Base-by-base conservation (phyloP, 2,329 filamentous ascomycete species). In the Aspergillus sp. region DNA sequence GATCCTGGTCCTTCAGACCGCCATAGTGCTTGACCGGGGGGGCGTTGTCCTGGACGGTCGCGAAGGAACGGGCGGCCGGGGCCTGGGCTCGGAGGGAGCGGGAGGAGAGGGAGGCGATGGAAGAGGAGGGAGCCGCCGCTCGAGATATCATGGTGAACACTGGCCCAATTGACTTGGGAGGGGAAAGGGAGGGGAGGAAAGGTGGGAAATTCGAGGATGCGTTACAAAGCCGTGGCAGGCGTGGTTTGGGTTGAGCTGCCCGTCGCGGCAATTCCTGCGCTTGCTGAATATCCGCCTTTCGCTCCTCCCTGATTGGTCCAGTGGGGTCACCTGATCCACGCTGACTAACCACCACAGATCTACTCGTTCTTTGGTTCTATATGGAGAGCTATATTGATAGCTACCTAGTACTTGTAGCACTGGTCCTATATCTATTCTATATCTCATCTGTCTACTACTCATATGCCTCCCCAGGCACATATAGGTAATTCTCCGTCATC, bases 1-100 rank as follows among this genome's bases (percentile, higher is more conserved):
- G 89, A 82, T 99, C 95, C 82, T 98, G 92, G 78, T 99, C 95
- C 81, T 88, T 90, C 70, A 99, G 85, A 60, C 92, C 92, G 72
- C 95, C 92, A 79, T 96, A 90, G 67, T 86, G 87, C 72, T 82
- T 80, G 78, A 88, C 84, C 64, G 85, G 80, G 64, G 75, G 72
- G 58, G 74, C 70, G 71, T 83, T 84, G 78, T 93, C 90, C 77
- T 91, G 88, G 69, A 92, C 90, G 63, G 90, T 92, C 72, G 91
- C 91, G 80, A 97, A 90, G 69, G 85, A 84, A 77, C 94, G 88
- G 70, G 73, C 70, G 63, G 73, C 71, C 70, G 70, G 68, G 62
- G 72, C 73, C 69, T 72, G 69, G 62, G 77, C 73, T 64, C 78
- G 74, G 66, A 78, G 71, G 62, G 77, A 72, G 66, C 77, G 77